Conservation (phyloP, 495 filamentous ascomycete species). For the Viridothelium virens region DNA sequence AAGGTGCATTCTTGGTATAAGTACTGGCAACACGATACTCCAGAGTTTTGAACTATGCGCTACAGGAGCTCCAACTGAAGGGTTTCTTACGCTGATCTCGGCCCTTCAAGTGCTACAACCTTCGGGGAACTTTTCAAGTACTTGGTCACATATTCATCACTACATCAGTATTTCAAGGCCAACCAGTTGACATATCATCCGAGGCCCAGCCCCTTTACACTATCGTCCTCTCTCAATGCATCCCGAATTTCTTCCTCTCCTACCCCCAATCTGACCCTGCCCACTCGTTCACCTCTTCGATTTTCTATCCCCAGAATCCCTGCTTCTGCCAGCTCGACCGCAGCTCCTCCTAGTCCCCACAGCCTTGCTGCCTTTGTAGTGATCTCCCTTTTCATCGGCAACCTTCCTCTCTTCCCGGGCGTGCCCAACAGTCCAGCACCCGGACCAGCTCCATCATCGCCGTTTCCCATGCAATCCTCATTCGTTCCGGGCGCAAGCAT, state of each 20-base stretch:
- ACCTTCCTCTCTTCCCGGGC: constrained; percentile 33
- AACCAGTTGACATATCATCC: constrained; percentile 8
- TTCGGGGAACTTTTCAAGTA: too few relatives aligned
- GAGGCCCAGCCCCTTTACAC: constrained; percentile 65
- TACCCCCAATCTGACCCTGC: constrained; percentile 76
- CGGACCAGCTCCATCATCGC: background rate
- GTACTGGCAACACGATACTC: too few relatives aligned
- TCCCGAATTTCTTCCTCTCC: constrained; percentile 82
- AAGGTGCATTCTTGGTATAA: too few relatives aligned
- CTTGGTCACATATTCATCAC: too few relatives aligned
- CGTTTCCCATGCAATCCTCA: background rate
- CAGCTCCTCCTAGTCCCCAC: constrained; percentile 59
- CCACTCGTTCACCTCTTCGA: constrained; percentile 69
- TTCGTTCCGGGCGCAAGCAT: constrained; percentile 6
- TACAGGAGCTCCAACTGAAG: too few relatives aligned
- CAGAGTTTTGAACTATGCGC: too few relatives aligned
- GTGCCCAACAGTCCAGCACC: constrained; percentile 10
- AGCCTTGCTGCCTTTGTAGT: constrained; percentile 45
- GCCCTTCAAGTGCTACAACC: too few relatives aligned
- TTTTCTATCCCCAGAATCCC: constrained; percentile 78
- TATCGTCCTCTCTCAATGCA: constrained; percentile 80
- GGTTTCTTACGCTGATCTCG: too few relatives aligned
- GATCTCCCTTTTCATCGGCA: constrained; percentile 15
- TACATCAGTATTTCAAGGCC: too few relatives aligned
- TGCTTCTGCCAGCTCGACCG: constrained; percentile 74